Conservation (phyloP, 345 rosid genomes). For the Gossypium thurberi region DNA sequence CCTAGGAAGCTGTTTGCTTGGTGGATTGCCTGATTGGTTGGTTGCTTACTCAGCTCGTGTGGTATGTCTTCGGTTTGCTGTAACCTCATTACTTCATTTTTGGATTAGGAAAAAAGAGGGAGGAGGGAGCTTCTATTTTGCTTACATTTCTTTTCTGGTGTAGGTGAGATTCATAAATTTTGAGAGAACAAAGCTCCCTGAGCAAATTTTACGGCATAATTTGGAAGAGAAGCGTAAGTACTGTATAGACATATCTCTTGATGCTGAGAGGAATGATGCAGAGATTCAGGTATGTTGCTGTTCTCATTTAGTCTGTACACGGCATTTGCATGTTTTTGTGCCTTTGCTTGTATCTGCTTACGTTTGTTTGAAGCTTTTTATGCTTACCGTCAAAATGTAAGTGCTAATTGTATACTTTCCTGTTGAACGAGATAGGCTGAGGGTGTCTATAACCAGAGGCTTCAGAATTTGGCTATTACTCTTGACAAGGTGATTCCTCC, state of each 20-base stretch:
- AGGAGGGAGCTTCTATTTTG: background rate
- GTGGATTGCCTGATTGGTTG: slow-evolving; percentile 96
- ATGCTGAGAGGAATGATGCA: slow-evolving; percentile 96
- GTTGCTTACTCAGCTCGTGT: slow-evolving; percentile 92
- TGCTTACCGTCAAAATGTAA: slow-evolving; percentile 13
- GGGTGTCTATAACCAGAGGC: slow-evolving; percentile 99
- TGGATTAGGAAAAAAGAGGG: no score
- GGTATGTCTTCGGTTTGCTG: slow-evolving; percentile 41
- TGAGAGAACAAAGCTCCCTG: slow-evolving; percentile 96
- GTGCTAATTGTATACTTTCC: slow-evolving; percentile 21
- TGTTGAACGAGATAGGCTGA: slow-evolving; percentile 62
- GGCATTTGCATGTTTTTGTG: background rate
- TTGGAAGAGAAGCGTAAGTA: slow-evolving; percentile 90
- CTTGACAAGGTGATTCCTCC: slow-evolving; percentile 81
- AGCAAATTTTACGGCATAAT: slow-evolving; percentile 83
- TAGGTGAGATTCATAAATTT: slow-evolving; percentile 94
- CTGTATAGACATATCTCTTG: slow-evolving; percentile 60
- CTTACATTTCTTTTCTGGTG: slow-evolving; percentile 24
- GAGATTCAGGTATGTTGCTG: slow-evolving; percentile 83
- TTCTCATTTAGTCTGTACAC: slow-evolving; percentile 8
- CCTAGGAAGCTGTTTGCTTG: slow-evolving; percentile 93
- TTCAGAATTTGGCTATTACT: slow-evolving; percentile 95
- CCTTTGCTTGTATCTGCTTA: background rate
- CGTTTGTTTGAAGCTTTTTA: background rate
- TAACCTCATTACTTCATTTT: background rate